Conservation (phyloP, 1,284 basidiomycete genomes). For the Mixia osmundae region DNA sequence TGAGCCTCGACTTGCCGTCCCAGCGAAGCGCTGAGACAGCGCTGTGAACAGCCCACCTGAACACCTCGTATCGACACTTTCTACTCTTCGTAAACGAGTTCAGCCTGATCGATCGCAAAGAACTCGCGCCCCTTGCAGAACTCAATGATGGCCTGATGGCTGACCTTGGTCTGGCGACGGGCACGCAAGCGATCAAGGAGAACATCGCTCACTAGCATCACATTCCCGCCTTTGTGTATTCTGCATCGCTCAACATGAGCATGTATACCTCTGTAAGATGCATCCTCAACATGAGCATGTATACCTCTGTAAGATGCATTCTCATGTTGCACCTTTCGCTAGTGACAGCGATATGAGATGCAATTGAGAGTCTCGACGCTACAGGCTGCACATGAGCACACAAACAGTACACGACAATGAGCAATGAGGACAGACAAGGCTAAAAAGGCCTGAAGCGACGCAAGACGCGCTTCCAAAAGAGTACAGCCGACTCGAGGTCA, state of each 20-base stretch:
- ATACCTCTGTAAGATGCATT: no score
- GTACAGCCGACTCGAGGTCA: no score
- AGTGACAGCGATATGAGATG: no score
- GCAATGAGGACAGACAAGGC: no score
- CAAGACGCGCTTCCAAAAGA: no score
- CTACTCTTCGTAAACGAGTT: conserved; percentile 96
- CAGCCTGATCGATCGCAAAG: conserved; percentile 88
- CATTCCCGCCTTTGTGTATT: background rate
- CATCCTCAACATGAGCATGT: no score
- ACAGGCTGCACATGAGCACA: no score
- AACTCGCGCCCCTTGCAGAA: conserved; percentile 84
- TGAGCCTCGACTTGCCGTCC: conserved; percentile 23
- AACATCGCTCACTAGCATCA: no score
- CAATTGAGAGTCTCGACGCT: no score
- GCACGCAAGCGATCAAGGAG: background rate
- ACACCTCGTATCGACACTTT: conserved; percentile 97
- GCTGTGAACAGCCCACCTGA: conserved; percentile 54
- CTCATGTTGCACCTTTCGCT: background rate
- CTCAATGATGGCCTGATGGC: conserved; percentile 77
- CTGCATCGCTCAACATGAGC: background rate
- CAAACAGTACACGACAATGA: no score
- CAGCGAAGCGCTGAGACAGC: conserved; percentile 1
- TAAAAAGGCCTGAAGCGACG: no score
- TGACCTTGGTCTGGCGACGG: conserved; percentile 10
- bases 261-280: no score